These are phyloP conservation scores for Cyclotella distinguenda DNA, from an alignment of 108 stramenopile species.

Conservation along the genomic window DNA sequence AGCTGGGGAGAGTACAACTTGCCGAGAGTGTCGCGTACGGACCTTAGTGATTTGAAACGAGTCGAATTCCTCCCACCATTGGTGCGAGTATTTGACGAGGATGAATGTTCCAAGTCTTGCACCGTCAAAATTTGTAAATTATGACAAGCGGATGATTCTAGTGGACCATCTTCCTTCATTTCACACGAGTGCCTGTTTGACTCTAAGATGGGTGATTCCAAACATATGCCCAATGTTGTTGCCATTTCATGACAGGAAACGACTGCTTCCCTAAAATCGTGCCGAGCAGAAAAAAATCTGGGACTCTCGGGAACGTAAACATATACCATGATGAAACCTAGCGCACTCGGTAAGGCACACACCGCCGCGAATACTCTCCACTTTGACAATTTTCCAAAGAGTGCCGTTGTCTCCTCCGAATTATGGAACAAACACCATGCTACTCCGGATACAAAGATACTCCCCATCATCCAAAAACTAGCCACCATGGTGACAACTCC, in stretches of 20 bases:
- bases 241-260: constrained; percentile 53
- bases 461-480: constrained; percentile 87
- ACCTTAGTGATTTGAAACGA: neutral
- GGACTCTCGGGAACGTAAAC: constrained; percentile 73
- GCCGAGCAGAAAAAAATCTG: constrained; percentile 56
- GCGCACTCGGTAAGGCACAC: constrained; percentile 68
- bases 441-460: constrained; percentile 67
- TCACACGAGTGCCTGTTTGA: neutral
- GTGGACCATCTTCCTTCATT: neutral
- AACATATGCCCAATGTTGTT: constrained; percentile 29
- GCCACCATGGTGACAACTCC: constrained; percentile 69
- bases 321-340: constrained; percentile 60
- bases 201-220: neutral
- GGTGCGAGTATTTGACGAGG: neutral
- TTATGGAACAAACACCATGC: constrained; percentile 62
- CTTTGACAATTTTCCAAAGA: neutral
- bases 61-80: neutral
- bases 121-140: constrained; percentile 31
- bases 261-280: constrained; percentile 50
- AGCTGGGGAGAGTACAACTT: constrained; percentile 53
- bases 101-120: constrained; percentile 46
- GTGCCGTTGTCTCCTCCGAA: neutral
- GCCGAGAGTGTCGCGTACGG: constrained; percentile 9
- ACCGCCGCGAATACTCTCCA: constrained; percentile 75
- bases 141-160: neutral